Evolutionary conservation across 1,139 yeast species (phyloP).

Genomic region (Yamadazyma jaroonii): DNA sequence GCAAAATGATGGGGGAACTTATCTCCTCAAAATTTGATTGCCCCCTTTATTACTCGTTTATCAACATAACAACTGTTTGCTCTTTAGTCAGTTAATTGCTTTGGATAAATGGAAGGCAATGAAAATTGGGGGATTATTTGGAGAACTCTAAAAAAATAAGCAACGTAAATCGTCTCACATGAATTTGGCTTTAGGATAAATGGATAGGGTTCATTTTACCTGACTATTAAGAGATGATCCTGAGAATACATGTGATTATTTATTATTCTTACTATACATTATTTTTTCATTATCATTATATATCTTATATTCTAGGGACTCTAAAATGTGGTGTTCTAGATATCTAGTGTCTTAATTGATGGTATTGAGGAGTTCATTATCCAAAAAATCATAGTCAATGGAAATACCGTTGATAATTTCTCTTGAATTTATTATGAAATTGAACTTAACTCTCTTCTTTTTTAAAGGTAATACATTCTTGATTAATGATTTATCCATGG

Average conservation of each 20-base stretch:
- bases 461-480: neutral
- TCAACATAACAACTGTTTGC: too few species aligned
- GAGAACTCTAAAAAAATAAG: too few species aligned
- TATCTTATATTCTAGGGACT: neutral
- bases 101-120: neutral
- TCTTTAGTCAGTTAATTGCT: too few species aligned
- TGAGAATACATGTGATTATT: neutral
- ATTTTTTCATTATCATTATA: slow-evolving; percentile 1
- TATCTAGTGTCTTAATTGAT: neutral
- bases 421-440: slow-evolving; percentile 40
- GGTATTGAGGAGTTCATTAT: slow-evolving; percentile 18
- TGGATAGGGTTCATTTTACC: neutral
- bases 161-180: neutral
- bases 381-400: slow-evolving; percentile 44
- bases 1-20: too few species aligned
- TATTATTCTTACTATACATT: neutral
- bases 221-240: neutral
- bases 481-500: slow-evolving; percentile 2
- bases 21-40: too few species aligned
- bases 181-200: neutral
- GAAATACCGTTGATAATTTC: slow-evolving; percentile 43
- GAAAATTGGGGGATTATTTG: neutral
- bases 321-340: neutral
- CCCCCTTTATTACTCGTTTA: too few species aligned
- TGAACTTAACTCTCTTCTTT: slow-evolving; percentile 34